Conservation (phyloP, 192 early-diverging fungal genomes). For the Coemansia sp. region DNA sequence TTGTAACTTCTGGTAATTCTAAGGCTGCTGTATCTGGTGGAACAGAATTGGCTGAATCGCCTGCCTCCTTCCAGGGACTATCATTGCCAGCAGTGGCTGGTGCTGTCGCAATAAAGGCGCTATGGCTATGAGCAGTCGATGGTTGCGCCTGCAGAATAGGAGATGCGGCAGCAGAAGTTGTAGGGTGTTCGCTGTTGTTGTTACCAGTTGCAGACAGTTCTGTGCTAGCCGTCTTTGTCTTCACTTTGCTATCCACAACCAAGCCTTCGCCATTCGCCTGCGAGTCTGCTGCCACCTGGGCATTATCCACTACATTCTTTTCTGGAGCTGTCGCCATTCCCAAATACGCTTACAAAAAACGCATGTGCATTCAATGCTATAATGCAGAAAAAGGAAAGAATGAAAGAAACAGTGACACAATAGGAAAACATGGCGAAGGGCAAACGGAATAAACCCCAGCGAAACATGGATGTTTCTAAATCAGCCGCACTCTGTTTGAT, state of each 20-base stretch:
- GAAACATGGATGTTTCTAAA: neutral
- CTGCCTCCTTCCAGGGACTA: neutral
- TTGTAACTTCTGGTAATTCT: neutral
- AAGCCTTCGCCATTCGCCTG: neutral
- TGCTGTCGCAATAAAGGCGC: neutral
- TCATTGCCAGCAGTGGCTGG: neutral
- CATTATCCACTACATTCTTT: neutral
- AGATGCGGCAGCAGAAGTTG: neutral
- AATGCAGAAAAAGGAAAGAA: neutral
- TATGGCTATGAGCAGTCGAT: neutral
- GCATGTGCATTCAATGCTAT: neutral
- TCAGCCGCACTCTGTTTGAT: neutral
- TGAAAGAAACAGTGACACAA: neutral
- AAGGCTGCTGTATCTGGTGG: neutral
- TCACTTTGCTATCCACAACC: neutral
- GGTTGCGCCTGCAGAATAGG: neutral
- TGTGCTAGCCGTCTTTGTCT: neutral
- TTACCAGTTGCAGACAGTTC: neutral
- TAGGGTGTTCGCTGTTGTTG: neutral
- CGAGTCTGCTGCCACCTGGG: neutral
- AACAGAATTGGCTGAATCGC: neutral
- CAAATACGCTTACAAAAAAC: constrained; percentile 1
- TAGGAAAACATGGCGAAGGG: neutral
- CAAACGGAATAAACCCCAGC: neutral
- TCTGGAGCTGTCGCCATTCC: constrained; percentile 3